Conservation (phyloP, 2,329 filamentous ascomycete genomes). For the Lizonia empirigonia region DNA sequence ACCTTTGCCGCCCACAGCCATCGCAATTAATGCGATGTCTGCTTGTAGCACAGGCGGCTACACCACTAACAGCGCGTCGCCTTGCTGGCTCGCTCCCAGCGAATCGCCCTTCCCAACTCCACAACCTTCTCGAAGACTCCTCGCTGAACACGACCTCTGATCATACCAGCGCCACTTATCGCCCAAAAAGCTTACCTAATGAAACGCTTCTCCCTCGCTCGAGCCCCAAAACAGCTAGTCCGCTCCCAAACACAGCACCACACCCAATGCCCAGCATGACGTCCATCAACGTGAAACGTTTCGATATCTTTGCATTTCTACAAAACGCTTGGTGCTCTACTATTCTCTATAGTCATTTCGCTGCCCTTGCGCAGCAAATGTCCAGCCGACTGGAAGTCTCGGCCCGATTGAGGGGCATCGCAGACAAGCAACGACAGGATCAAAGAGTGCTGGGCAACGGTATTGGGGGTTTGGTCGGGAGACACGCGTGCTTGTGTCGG, state of each 20-base stretch:
- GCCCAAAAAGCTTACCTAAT: constrained; percentile 18
- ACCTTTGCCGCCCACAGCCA: background rate
- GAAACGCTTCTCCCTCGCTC: constrained; percentile 5
- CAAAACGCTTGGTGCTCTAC: background rate
- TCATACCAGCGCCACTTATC: constrained; percentile 2
- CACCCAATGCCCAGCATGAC: background rate
- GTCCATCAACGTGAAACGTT: constrained; percentile 8
- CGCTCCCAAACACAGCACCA: background rate
- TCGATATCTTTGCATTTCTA: constrained; percentile 12
- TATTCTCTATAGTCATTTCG: too few relatives aligned
- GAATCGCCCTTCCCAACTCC: constrained; percentile 1
- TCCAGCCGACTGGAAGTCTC: too few relatives aligned
- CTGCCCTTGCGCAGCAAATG: too few relatives aligned
- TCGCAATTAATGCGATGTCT: background rate
- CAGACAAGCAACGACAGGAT: too few relatives aligned
- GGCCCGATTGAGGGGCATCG: too few relatives aligned
- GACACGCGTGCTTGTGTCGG: too few relatives aligned
- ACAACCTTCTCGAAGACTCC: constrained; percentile 2
- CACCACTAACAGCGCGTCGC: background rate
- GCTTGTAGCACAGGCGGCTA: constrained; percentile 4
- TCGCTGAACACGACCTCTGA: background rate
- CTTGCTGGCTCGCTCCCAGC: background rate
- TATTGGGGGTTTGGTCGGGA: too few relatives aligned
- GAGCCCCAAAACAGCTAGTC: background rate
- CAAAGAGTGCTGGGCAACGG: too few relatives aligned